Evolutionary conservation across 208 protist genomes (phyloP), one percentile per base, ranked within the genome.

Genomic region (Leishmania tropica): DNA sequence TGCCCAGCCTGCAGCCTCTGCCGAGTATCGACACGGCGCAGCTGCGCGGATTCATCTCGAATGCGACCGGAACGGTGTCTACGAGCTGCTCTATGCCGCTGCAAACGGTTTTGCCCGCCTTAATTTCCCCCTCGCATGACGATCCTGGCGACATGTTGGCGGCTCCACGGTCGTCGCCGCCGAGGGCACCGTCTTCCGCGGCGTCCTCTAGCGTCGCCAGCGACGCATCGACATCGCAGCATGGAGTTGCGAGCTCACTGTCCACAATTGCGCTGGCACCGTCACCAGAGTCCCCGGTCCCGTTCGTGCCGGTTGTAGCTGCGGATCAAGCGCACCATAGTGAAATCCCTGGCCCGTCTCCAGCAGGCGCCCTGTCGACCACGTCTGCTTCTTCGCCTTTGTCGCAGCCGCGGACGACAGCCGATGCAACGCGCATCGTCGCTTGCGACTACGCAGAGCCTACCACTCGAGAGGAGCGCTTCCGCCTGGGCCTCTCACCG

Each of bases 1-100:
- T 74, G n/a, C 70, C 70, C 21, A 13, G 70, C 24, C 70, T 74
- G 42, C 42, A 54, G 70, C 70, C 11, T 11, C 70, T 54, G 70
- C 45, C 35, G 45, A 19, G 11, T 21, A 74, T 31, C 45, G 28
- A 51, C 40, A 2, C 13, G 24, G 45, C 2, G 7, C 42, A 54
- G 42, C 45, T 28, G 1, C 28, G 10, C 24, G 70, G 45, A 19
- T n/a, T 37, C 24, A 37, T 1, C 2, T 45, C 70, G 45, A 53
- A 51, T 54, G 28, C n/a, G 17, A n/a, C 3, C 54, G 11, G 8
- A 54, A 47, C 45, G 40, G 42, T 24, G 10, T n/a, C 21, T 45
- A 2, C 19, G 24, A 31, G 70, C 11, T 45, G 45, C 13, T 31
- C 40, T 4, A 7, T 15, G 40, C 42, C 28, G 37, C 45, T 7